Evolutionary conservation across 2,329 filamentous ascomycete genomes (phyloP).

Genomic region (Blastomyces gilchristii): DNA sequence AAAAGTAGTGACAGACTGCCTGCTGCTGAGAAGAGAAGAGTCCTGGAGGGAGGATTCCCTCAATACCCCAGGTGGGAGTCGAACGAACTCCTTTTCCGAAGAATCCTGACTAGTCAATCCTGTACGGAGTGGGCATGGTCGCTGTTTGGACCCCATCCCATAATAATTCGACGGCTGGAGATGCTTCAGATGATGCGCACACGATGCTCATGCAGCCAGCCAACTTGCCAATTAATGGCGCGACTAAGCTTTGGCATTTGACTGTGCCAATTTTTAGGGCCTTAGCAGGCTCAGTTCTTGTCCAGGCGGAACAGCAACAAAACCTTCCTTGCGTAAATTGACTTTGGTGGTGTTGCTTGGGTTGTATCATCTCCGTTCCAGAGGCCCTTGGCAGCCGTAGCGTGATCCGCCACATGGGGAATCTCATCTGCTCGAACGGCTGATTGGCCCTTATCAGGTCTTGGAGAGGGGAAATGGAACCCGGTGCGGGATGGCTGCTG

Average conservation of each 20-base stretch:
- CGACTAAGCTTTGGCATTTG: background rate
- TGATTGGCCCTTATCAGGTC: background rate
- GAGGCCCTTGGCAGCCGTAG: background rate
- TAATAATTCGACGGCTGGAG: background rate
- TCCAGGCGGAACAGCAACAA: background rate
- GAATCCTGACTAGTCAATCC: background rate
- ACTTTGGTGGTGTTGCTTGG: background rate
- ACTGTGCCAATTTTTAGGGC: background rate
- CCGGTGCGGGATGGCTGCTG: background rate
- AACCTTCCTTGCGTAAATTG: background rate
- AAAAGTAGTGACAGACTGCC: background rate
- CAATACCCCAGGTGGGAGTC: background rate
- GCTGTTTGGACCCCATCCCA: too few species aligned
- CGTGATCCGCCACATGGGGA: background rate
- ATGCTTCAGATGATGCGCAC: background rate
- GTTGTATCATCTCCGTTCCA: background rate
- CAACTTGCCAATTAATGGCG: background rate
- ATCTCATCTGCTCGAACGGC: background rate
- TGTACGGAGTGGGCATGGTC: too few species aligned
- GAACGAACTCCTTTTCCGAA: background rate
- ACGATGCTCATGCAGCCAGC: background rate
- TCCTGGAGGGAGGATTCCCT: background rate
- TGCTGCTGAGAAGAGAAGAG: background rate
- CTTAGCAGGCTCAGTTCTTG: background rate
- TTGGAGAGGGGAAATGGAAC: background rate